phyloP scores from a whole-genome alignment of 2,329 filamentous ascomycete genomes.

The Capronia coronata region DNA sequence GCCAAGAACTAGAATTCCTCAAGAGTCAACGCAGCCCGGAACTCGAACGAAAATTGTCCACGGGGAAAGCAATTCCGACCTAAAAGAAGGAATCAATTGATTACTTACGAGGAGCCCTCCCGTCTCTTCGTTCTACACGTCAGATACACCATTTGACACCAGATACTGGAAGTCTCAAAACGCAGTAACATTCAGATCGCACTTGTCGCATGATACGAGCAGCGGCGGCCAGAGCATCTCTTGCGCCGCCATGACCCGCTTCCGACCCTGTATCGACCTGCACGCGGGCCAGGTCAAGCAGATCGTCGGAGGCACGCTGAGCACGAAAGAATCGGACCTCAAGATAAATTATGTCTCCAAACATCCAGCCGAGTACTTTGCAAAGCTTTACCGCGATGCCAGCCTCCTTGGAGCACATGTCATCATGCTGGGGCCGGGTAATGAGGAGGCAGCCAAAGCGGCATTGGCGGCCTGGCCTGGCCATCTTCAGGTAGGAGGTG shows the following conservation, averaged over 20 bases:
- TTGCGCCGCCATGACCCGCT: slow-evolving; percentile 66
- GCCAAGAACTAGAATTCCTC: no score
- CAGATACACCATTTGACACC: not conserved
- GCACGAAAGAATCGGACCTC: slow-evolving; percentile 56
- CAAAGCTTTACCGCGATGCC: slow-evolving; percentile 70
- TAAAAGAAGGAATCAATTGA: no score
- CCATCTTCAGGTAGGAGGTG: slow-evolving; percentile 85
- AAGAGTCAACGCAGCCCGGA: no score
- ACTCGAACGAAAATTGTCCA: no score
- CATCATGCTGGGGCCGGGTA: slow-evolving; percentile 90
- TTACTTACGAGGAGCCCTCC: no score
- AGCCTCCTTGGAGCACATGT: slow-evolving; percentile 76
- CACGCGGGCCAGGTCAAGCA: slow-evolving; percentile 98
- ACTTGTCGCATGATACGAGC: not conserved
- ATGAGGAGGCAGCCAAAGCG: slow-evolving; percentile 70
- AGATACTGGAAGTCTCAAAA: not conserved
- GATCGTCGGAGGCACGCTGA: slow-evolving; percentile 91
- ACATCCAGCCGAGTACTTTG: slow-evolving; percentile 74
- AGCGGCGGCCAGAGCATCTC: not conserved
- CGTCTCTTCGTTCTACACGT: no score
- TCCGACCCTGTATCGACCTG: slow-evolving; percentile 93
- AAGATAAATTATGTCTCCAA: slow-evolving; percentile 91
- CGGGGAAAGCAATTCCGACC: no score
- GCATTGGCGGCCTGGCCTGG: slow-evolving; percentile 72
- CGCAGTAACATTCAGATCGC: not conserved